Base-by-base conservation (phyloP, 2,329 filamentous ascomycete species). In the Aschersonia sp. region DNA sequence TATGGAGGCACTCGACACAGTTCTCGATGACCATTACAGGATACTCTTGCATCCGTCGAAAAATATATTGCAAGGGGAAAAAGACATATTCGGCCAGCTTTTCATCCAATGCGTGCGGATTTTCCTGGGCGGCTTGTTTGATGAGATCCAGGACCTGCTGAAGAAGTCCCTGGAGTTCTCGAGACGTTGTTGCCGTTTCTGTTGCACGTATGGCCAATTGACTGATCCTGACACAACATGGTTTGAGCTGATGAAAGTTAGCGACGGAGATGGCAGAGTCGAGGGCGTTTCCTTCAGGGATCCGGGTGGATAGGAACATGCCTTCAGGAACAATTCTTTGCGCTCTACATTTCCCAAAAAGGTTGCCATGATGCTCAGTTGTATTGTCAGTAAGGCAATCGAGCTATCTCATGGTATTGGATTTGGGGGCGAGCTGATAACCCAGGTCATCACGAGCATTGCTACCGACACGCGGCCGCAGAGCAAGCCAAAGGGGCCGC, bases 41-140 rank as follows among this genome's bases (percentile, higher is more conserved):
- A 47, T 89, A 78, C 44, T 75, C 72, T 52, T 84, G 77, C 54
- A 86, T 83, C 52, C 81, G 76, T 49, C 87, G 82, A 56, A 98
- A 82, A 40, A 97, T 79, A 55, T 92, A 84, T 0, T 87, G 88
- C 0, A 98, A 70, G 0, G 92, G 92, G 52, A 95, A 95, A 69
- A 97, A 97, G 58, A 85, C 76, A 70, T 97, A 98, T 67, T 95
- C 89, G 11, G 89, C 87, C 14, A 97, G 69, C 61, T 88, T 90
- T 46, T 81, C 74, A 61, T 95, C 87, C 14, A 97, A 62, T 0
- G 69, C 66, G 2, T 67, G 60, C 3, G 68, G 62, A 52, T 77
- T 70, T 30, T 56, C 57, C 41, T 60, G 56, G 31, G 67, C 55
- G 55, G 72, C 72, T 32, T 60, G 58, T 43, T 69, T 58, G 5